phyloP scores from a whole-genome alignment of 345 rosid species.

The Heritiera fomes region DNA sequence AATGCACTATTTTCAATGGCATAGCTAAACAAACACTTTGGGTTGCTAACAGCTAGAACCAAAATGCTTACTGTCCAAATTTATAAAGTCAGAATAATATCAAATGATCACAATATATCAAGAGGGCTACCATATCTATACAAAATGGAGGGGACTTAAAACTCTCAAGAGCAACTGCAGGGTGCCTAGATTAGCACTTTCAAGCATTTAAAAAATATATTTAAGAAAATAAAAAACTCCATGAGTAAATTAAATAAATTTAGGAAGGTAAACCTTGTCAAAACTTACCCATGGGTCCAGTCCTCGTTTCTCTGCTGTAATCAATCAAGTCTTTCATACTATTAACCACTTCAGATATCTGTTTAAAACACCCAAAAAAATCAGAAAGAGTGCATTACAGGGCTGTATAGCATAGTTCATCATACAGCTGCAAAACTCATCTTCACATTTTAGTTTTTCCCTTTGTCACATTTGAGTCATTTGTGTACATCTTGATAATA shows the following conservation, averaged over 20 bases:
- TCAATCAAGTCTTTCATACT: slow-evolving; percentile 99
- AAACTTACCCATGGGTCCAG: slow-evolving; percentile 93
- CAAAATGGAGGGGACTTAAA: background rate
- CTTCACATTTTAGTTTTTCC: background rate
- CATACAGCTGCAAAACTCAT: background rate
- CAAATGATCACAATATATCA: background rate
- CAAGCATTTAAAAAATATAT: background rate
- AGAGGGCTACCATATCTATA: background rate
- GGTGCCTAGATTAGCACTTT: background rate
- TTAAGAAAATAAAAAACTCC: background rate
- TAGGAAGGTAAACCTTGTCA: background rate
- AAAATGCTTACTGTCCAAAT: background rate
- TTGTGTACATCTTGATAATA: background rate
- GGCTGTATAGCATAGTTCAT: background rate
- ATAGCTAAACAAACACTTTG: background rate
- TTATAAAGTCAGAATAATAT: background rate
- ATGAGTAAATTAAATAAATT: background rate
- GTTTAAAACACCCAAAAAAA: slow-evolving; percentile 21
- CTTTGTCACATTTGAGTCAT: background rate
- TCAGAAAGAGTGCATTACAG: background rate
- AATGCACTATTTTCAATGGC: background rate
- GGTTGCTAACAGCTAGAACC: no score
- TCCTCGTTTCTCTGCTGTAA: slow-evolving; percentile 83
- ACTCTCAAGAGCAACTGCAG: background rate
- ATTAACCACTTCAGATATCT: slow-evolving; percentile 95